Evolutionary conservation across 129 eudicot species (phyloP).

Genomic region (Mikania micrantha): DNA sequence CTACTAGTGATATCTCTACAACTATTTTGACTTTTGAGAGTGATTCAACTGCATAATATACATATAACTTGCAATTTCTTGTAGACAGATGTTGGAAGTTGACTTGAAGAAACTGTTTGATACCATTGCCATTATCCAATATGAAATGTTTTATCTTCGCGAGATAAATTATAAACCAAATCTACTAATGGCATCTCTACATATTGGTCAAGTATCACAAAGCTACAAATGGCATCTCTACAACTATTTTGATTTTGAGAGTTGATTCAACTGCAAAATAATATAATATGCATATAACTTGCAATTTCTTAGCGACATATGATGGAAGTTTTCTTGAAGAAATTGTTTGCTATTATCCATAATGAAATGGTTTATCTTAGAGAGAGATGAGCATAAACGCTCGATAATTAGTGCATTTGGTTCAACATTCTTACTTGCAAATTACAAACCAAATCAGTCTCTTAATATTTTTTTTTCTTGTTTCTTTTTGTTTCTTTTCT

Average conservation of each 20-base stretch:
- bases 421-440: background rate
- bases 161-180: no score
- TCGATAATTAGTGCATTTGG: background rate
- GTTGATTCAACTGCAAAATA: background rate
- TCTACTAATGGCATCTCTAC: no score
- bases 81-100: conserved; percentile 45
- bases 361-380: conserved; percentile 75
- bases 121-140: conserved; percentile 45
- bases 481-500: no score
- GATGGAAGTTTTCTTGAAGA: conserved; percentile 68
- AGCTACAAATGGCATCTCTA: no score
- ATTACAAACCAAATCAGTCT: background rate
- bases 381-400: conserved; percentile 38
- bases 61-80: conserved; percentile 5
- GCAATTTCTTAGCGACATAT: conserved; percentile 20
- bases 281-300: background rate
- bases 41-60: background rate
- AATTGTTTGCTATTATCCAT: conserved; percentile 51
- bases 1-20: no score
- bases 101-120: conserved; percentile 68
- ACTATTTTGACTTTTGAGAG: background rate
- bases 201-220: no score
- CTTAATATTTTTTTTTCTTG: background rate
- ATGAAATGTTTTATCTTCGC: conserved; percentile 71
- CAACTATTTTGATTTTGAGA: background rate